Evolutionary conservation across 441 rosid genomes (phyloP), one percentile per base, ranked within the genome.

Genomic region (Codiaeum variegatum): DNA sequence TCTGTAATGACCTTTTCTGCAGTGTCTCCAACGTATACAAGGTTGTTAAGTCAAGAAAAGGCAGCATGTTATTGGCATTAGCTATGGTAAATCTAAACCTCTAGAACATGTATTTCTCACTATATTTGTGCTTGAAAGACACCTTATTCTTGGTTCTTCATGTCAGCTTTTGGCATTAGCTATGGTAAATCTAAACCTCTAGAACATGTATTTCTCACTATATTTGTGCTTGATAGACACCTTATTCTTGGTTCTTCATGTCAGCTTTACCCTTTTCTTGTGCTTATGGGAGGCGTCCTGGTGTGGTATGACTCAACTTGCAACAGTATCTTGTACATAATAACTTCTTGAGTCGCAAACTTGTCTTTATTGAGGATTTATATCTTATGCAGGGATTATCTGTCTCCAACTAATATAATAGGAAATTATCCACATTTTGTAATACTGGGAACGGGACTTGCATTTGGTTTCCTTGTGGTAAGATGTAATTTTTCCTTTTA

Each of bases 381-480:
- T 72, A 69, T 77, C 21, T 75, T 49, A n/a, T 81, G 71, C 84
- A 95, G 99, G 98, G 94, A 95, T 83, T 90, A 87, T 85, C 76
- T 95, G 78, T 93, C 99, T 60, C 95, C 97, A 46, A 76, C 88
- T 54, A 92, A 91, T 81, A 69, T 95, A 64, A 79, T 93, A 72
- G 81, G 81, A 69, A 87, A 78, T 78, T 93, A 95, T 78, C 98
- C 98, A 67, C 99, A 95, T 85, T 79, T 95, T 36, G 94, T 95
- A 75, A 78, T 95, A 7, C 32, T 90, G 62, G 99, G 98, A 82
- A 93, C 98, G 71, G 98, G 99, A 77, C 97, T 95, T 82, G 96
- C 99, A 46, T 95, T 93, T 81, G 99, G 99, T 49, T 95, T 95
- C 82, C 92, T 93, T 62, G 99, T 95, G 99, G 99, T 95, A 89